Evolutionary conservation across 768 basidiomycete species (phyloP).

Genomic region (Jaapia argillacea): DNA sequence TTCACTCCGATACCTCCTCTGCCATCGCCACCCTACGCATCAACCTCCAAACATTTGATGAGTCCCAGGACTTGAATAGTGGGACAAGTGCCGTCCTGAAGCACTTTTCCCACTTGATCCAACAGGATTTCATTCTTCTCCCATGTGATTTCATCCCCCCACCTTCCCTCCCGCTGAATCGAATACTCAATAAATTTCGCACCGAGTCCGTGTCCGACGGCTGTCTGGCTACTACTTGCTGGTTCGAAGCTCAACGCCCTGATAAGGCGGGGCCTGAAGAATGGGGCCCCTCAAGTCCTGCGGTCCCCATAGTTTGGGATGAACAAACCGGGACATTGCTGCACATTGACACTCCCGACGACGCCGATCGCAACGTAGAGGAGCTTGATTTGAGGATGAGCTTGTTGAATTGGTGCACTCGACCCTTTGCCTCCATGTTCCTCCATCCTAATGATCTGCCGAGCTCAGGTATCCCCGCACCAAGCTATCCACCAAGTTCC

Average conservation of each 20-base stretch:
- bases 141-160: conserved; percentile 90
- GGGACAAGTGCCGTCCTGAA: conserved; percentile 72
- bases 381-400: conserved; percentile 71
- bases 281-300: conserved; percentile 42
- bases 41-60: conserved; percentile 74
- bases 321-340: conserved; percentile 53
- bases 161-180: conserved; percentile 53
- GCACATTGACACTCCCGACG: conserved; percentile 64
- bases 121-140: conserved; percentile 79
- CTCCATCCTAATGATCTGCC: conserved; percentile 1
- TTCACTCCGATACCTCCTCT: conserved; percentile 66
- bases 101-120: conserved; percentile 67
- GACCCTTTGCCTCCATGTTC: conserved; percentile 5
- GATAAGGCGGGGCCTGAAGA: conserved; percentile 58
- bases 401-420: conserved; percentile 54
- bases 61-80: conserved; percentile 49
- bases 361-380: conserved; percentile 54
- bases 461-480: conserved; percentile 56
- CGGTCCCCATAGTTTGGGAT: conserved; percentile 59
- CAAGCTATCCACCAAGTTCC: conserved; percentile 53
- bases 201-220: conserved; percentile 55
- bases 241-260: conserved; percentile 39
- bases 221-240: conserved; percentile 56
- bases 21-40: conserved; percentile 56
- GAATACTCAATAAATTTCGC: conserved; percentile 75